phyloP scores from a whole-genome alignment of 495 filamentous ascomycete genomes.

The Tuber brumale region DNA sequence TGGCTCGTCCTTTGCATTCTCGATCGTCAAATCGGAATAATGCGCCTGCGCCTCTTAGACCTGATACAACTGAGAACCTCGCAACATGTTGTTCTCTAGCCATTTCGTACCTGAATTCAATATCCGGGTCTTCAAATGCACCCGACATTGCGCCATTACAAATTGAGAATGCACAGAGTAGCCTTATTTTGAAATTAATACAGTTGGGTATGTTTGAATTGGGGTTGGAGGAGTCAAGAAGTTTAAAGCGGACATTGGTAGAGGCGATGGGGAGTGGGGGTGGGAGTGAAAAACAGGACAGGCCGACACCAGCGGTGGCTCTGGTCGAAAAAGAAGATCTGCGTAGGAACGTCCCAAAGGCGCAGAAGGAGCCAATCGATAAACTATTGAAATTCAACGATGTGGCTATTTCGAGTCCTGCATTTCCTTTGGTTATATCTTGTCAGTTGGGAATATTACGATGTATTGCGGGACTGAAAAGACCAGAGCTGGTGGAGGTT shows the following conservation, averaged over 20 bases:
- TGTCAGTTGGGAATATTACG: slow-evolving; percentile 38
- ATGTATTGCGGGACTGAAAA: slow-evolving; percentile 38
- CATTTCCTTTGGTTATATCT: slow-evolving; percentile 34
- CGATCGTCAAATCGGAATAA: slow-evolving; percentile 33
- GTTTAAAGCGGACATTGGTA: slow-evolving; percentile 59
- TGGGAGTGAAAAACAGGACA: slow-evolving; percentile 12
- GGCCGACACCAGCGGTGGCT: slow-evolving; percentile 30
- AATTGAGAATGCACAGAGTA: slow-evolving; percentile 74
- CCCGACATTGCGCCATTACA: slow-evolving; percentile 59
- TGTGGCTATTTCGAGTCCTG: slow-evolving; percentile 16
- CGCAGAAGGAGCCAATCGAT: slow-evolving; percentile 44
- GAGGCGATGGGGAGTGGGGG: slow-evolving; percentile 31
- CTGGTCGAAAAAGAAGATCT: slow-evolving; percentile 44
- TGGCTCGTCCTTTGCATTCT: slow-evolving; percentile 25
- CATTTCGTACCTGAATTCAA: slow-evolving; percentile 60
- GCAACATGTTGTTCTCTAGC: slow-evolving; percentile 73
- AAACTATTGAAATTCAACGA: slow-evolving; percentile 38
- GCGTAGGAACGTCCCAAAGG: slow-evolving; percentile 43
- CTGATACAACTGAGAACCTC: slow-evolving; percentile 38
- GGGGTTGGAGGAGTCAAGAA: slow-evolving; percentile 69
- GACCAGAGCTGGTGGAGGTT: slow-evolving; percentile 36
- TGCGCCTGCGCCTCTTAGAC: slow-evolving; percentile 30
- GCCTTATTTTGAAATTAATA: slow-evolving; percentile 65
- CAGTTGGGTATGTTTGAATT: slow-evolving; percentile 64
- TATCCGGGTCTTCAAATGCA: slow-evolving; percentile 48